A percentile compares a stretch with the other conserved stretches of the same genome.
These are phyloP conservation scores for Pleurostoma richardsiae DNA, from an alignment of 2,329 filamentous ascomycete species.

Conservation along the genomic window DNA sequence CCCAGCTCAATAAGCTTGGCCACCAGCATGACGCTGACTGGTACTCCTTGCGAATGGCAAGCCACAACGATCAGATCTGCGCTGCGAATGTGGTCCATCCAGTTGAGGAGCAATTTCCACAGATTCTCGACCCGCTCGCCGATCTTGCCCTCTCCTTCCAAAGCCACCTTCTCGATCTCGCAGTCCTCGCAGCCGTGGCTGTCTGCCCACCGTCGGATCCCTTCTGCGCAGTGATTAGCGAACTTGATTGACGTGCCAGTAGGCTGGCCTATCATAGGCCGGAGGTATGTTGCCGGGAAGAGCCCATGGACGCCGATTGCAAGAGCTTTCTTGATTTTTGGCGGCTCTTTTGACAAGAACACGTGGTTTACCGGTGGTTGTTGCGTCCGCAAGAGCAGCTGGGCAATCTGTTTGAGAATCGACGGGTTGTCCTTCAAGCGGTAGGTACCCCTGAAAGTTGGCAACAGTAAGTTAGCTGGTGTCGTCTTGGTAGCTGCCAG, in stretches of 20 bases:
- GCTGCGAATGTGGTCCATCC: conserved; percentile 82
- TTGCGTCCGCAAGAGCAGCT: conserved; percentile 50
- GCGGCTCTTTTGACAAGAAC: conserved; percentile 61
- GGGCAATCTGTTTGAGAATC: conserved; percentile 60
- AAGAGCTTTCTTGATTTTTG: conserved; percentile 76
- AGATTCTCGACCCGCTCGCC: conserved; percentile 83
- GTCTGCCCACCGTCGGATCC: conserved; percentile 79
- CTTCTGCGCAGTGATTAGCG: conserved; percentile 77
- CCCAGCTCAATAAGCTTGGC: conserved; percentile 90
- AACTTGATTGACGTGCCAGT: conserved; percentile 95
- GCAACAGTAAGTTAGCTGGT: conserved; percentile 61
- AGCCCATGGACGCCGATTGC: conserved; percentile 94
- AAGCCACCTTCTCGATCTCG: conserved; percentile 87
- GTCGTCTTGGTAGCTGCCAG: conserved; percentile 34
- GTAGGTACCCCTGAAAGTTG: conserved; percentile 66
- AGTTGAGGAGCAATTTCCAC: conserved; percentile 92
- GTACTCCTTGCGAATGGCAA: conserved; percentile 93
- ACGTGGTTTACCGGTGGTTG: conserved; percentile 64
- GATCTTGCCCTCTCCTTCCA: conserved; percentile 93
- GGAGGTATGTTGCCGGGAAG: conserved; percentile 80
- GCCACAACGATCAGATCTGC: conserved; percentile 91
- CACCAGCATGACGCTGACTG: conserved; percentile 86
- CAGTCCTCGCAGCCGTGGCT: conserved; percentile 66
- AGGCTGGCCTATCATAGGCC: conserved; percentile 89
- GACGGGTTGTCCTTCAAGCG: conserved; percentile 62